These are phyloP conservation scores for Chlorella sp. DNA, from an alignment of 139 green algal species.

Conservation along the genomic window DNA sequence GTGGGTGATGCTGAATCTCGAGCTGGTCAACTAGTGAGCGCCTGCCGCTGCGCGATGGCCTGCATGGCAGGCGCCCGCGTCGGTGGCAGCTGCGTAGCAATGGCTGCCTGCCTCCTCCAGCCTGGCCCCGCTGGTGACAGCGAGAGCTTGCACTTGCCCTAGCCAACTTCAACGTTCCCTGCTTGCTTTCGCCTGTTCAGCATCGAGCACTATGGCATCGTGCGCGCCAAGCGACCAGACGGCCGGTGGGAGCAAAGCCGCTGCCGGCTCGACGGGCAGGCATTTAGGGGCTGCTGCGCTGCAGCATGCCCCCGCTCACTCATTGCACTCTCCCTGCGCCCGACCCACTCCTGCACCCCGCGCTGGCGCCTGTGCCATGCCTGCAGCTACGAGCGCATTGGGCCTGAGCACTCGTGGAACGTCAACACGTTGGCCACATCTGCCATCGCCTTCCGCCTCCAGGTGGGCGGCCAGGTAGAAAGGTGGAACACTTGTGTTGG, in stretches of 20 bases:
- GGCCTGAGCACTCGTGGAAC: constrained; percentile 63
- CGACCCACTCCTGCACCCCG: neutral
- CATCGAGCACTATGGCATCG: constrained; percentile 70
- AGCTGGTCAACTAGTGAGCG: constrained; percentile 72
- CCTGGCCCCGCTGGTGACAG: too few relatives aligned
- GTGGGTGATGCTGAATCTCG: constrained; percentile 40
- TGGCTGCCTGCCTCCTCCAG: too few relatives aligned
- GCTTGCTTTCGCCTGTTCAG: too few relatives aligned
- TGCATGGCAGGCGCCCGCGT: too few relatives aligned
- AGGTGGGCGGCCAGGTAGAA: too few relatives aligned
- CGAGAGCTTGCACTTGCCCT: too few relatives aligned
- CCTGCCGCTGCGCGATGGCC: too few relatives aligned
- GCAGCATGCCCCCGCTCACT: neutral
- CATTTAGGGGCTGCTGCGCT: neutral
- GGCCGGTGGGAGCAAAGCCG: constrained; percentile 17
- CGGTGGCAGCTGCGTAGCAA: too few relatives aligned
- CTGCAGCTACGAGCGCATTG: constrained; percentile 51
- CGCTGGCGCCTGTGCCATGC: neutral
- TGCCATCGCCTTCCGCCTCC: constrained; percentile 37
- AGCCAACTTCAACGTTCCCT: too few relatives aligned
- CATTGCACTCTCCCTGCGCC: neutral
- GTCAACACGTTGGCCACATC: constrained; percentile 50
- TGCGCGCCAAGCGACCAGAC: constrained; percentile 19
- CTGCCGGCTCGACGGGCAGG: neutral
- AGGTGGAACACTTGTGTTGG: too few relatives aligned